These are phyloP conservation scores for Rugiboletus extremiorientalis DNA, from an alignment of 1,284 basidiomycete genomes.

Conservation along the genomic window DNA sequence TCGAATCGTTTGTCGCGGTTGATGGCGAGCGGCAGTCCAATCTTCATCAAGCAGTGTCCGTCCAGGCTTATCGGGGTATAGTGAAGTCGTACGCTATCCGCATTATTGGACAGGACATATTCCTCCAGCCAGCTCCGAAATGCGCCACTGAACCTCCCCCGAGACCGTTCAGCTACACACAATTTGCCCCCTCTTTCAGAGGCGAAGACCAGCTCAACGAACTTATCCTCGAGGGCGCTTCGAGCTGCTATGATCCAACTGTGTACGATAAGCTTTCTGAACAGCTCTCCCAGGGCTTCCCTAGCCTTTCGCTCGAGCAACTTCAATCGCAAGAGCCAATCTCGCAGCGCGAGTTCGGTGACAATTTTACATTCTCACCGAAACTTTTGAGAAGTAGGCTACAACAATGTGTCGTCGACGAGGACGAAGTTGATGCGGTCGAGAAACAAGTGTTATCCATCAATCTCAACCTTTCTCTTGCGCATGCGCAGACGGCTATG, in stretches of 20 bases:
- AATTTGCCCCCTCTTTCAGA: constrained; percentile 56
- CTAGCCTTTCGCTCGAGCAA: constrained; percentile 58
- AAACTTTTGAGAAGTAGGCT: constrained; percentile 54
- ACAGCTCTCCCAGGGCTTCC: constrained; percentile 47
- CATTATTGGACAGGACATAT: constrained; percentile 71
- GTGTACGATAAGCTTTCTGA: constrained; percentile 60
- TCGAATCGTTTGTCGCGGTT: constrained; percentile 43
- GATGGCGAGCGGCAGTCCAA: constrained; percentile 59
- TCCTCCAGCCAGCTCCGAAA: constrained; percentile 48
- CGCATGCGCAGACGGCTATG: constrained; percentile 75
- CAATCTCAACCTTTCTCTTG: constrained; percentile 83
- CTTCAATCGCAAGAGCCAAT: constrained; percentile 63
- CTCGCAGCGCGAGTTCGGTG: constrained; percentile 77
- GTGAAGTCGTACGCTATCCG: constrained; percentile 76
- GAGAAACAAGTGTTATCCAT: constrained; percentile 60
- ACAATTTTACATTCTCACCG: constrained; percentile 72
- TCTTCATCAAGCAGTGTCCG: constrained; percentile 59
- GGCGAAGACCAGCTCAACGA: constrained; percentile 61
- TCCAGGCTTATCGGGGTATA: constrained; percentile 68
- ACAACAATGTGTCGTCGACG: constrained; percentile 45
- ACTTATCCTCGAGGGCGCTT: constrained; percentile 63
- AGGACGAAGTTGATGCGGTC: constrained; percentile 44
- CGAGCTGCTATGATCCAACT: constrained; percentile 66
- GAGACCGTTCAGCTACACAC: constrained; percentile 58
- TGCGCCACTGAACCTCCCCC: constrained; percentile 32